These are phyloP conservation scores for Funneliformis mosseae DNA, from an alignment of 192 early-diverging fungal genomes.

Conservation along the genomic window DNA sequence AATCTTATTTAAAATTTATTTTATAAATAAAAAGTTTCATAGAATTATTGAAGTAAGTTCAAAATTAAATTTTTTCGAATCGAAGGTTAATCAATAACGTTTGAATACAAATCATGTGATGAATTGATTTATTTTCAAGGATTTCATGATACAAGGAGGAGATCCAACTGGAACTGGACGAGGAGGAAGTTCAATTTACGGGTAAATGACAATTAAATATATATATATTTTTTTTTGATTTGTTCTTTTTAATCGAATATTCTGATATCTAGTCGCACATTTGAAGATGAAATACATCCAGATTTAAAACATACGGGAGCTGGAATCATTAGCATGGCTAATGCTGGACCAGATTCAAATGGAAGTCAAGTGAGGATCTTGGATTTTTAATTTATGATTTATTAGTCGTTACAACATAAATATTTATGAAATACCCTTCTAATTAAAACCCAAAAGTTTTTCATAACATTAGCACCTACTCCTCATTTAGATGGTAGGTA, in stretches of 20 bases:
- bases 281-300: conserved; percentile 81
- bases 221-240: conserved; percentile 37
- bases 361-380: conserved; percentile 56
- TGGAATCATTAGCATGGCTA: conserved; percentile 90
- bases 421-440: not conserved
- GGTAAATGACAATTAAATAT: conserved; percentile 47
- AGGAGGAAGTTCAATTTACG: conserved; percentile 85
- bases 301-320: conserved; percentile 84
- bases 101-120: not conserved
- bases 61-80: not conserved
- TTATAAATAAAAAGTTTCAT: not conserved
- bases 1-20: not conserved
- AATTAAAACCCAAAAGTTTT: conserved; percentile 58
- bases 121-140: conserved; percentile 41
- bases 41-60: conserved; percentile 8
- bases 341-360: conserved; percentile 69
- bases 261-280: conserved; percentile 29
- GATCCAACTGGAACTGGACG: conserved; percentile 95
- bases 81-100: not conserved
- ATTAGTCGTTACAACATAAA: conserved; percentile 23
- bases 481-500: conserved; percentile 78
- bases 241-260: not conserved
- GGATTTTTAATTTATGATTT: not conserved
- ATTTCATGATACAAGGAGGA: conserved; percentile 98
- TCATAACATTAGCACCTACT: conserved; percentile 89